phyloP scores from a whole-genome alignment of 495 filamentous ascomycete genomes.

The Hamigera avellanea region DNA sequence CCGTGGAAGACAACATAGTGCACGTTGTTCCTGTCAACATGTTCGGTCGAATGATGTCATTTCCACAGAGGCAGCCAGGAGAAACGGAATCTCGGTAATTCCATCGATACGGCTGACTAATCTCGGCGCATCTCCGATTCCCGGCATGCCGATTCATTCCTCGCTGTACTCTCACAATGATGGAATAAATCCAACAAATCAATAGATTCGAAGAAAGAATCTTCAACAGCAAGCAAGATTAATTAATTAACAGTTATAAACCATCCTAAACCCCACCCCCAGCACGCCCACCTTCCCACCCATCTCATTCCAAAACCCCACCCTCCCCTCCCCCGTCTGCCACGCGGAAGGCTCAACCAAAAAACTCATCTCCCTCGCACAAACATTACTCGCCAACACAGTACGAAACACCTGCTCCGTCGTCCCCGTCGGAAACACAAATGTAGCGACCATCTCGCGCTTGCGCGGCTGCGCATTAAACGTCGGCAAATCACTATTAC shows the following conservation, averaged over 20 bases:
- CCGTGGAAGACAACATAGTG: too few relatives aligned
- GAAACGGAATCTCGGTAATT: too few relatives aligned
- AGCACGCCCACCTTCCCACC: not conserved
- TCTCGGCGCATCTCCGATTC: too few relatives aligned
- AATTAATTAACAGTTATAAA: conserved; percentile 13
- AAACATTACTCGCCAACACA: conserved; percentile 4
- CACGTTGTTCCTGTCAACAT: too few relatives aligned
- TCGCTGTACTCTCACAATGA: too few relatives aligned
- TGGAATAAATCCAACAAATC: too few relatives aligned
- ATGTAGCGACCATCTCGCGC: conserved; percentile 2
- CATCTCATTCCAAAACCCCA: conserved; percentile 4
- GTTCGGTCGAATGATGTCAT: too few relatives aligned
- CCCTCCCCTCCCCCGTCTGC: conserved; percentile 6
- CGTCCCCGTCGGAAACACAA: conserved; percentile 5
- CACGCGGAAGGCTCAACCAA: conserved; percentile 5
- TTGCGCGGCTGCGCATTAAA: conserved; percentile 8
- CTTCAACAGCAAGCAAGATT: too few relatives aligned
- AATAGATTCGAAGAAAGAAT: too few relatives aligned
- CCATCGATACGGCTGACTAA: too few relatives aligned
- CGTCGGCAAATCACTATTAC: conserved; percentile 1
- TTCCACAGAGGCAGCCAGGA: too few relatives aligned
- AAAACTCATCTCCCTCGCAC: conserved; percentile 8
- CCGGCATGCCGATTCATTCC: too few relatives aligned
- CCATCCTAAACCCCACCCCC: conserved; percentile 7
- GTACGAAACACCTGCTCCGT: not conserved